phyloP scores from a whole-genome alignment of 2,329 filamentous ascomycete genomes.

The Colletotrichum trifolii region DNA sequence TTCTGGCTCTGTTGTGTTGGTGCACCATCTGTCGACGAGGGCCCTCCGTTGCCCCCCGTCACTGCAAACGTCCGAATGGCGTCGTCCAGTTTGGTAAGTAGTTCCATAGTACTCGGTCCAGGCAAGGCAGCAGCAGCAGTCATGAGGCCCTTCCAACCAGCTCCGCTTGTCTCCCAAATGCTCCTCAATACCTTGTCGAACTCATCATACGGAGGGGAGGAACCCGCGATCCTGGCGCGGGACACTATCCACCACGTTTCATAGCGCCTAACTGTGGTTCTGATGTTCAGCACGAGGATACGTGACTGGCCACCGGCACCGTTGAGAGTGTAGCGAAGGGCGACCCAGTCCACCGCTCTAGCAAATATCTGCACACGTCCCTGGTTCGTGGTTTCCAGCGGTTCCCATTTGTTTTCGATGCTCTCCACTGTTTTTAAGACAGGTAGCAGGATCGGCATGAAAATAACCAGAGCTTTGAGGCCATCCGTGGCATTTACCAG shows the following conservation, averaged over 20 bases:
- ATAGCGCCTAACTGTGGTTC: constrained; percentile 59
- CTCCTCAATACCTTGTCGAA: constrained; percentile 54
- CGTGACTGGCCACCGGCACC: constrained; percentile 42
- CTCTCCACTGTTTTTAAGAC: constrained; percentile 70
- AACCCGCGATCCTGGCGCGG: constrained; percentile 44
- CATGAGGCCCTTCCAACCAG: constrained; percentile 60
- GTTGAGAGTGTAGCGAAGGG: constrained; percentile 63
- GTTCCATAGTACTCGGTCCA: constrained; percentile 54
- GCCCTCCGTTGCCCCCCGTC: constrained; percentile 38
- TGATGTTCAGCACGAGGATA: constrained; percentile 63
- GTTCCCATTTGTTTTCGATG: constrained; percentile 67
- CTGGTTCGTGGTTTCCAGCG: constrained; percentile 53
- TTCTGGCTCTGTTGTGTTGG: constrained; percentile 35
- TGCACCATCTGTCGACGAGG: constrained; percentile 16
- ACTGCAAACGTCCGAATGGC: constrained; percentile 51
- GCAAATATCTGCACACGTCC: constrained; percentile 63
- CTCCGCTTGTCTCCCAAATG: constrained; percentile 58
- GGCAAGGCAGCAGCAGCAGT: constrained; percentile 58
- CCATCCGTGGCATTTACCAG: constrained; percentile 66
- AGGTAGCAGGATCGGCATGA: constrained; percentile 70
- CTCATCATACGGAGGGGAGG: constrained; percentile 43
- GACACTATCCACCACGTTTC: constrained; percentile 63
- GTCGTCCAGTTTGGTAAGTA: constrained; percentile 61
- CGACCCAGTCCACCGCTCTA: constrained; percentile 67
- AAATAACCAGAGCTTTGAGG: constrained; percentile 65